Conservation (phyloP, 345 rosid species). For the Arabis alpina region DNA sequence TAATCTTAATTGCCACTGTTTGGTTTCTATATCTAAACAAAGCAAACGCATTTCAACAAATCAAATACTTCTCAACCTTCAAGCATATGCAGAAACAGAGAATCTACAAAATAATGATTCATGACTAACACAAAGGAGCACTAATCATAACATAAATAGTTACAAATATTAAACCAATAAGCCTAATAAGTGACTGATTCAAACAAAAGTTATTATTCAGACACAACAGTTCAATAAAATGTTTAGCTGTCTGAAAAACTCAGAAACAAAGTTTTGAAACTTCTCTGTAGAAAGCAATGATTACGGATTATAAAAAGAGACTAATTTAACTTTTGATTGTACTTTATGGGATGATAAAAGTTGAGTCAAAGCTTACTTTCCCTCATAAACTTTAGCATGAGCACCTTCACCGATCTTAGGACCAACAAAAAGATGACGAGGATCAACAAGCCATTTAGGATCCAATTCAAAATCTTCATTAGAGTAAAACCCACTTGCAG, state of each 20-base stretch:
- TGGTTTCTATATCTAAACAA: conserved; percentile 72
- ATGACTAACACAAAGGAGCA: conserved; percentile 4
- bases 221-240: no score
- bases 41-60: conserved; percentile 3
- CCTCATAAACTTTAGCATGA: conserved; percentile 98
- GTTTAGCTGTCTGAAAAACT: no score
- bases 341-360: conserved; percentile 27
- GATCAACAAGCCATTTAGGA: conserved; percentile 86
- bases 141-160: background rate
- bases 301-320: conserved; percentile 4
- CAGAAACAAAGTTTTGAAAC: conserved; percentile 1
- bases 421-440: conserved; percentile 90
- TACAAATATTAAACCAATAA: conserved; percentile 9
- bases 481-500: conserved; percentile 69
- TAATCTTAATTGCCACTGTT: conserved; percentile 85
- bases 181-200: background rate
- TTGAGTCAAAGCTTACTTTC: conserved; percentile 75
- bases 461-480: conserved; percentile 69
- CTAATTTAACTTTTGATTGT: background rate
- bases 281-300: conserved; percentile 8
- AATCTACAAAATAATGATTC: conserved; percentile 2
- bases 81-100: conserved; percentile 21
- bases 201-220: background rate
- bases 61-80: background rate
- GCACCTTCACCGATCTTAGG: conserved; percentile 99